Evolutionary conservation across 2,329 filamentous ascomycete genomes (phyloP), one percentile per base, ranked within the genome.

Genomic region (Sarocladium strictum): DNA sequence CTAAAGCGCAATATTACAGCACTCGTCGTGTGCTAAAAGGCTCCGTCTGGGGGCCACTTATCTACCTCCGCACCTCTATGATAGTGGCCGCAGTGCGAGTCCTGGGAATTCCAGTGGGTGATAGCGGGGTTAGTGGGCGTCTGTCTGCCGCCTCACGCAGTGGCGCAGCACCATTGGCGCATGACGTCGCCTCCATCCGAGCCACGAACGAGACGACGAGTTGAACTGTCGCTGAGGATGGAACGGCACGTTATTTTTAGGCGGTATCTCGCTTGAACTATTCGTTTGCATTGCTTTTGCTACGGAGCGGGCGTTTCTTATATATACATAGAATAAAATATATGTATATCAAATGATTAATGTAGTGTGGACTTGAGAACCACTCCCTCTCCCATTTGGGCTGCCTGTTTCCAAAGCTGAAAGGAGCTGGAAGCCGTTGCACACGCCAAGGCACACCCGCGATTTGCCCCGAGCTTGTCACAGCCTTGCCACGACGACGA

Each of bases 81-180:
- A 7, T 32, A 32, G 29, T 10, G 24, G 21, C 43, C 23, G 14
- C 43, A 47, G 23, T 47, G 43, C n/a, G n/a, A n/a, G n/a, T n/a
- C n/a, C n/a, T n/a, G 43, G 24, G 17, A n/a, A 3, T 27, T 29
- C n/a, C 43, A 29, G 43, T 27, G 43, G 43, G 11, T 7, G 12
- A 14, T 29, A 33, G 47, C 10, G 27, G 26, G 7, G 12, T 3
- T 29, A 33, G 47, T 14, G 27, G 26, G 7, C 14, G 17, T 19
- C 35, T 5, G 4, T 3, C 12, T 12, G 47, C 47, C 47, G 47
- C 47, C 47, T 51, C 47, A 51, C 29, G 17, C 15, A 24, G 47
- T 51, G 47, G 47, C 47, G 47, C 47, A 51, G 47, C 47, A 51
- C 4, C 27, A 35, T 35, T 15, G 47, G 47, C 47, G 47, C 47